These are phyloP conservation scores for Phytophthora fragariae DNA, from an alignment of 352 stramenopile species.

Conservation along the genomic window DNA sequence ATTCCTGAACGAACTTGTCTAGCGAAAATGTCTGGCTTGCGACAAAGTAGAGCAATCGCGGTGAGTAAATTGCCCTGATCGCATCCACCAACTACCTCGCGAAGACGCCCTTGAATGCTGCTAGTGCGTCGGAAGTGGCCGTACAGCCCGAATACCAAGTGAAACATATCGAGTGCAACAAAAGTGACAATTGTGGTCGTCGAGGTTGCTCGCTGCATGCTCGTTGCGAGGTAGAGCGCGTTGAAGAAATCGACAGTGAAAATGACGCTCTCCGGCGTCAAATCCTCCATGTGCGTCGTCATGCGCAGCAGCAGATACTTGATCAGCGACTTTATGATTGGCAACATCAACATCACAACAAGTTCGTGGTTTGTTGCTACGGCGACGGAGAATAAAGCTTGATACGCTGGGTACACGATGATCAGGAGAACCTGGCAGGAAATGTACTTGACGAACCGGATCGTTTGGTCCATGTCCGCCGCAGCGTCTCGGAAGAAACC, in stretches of 20 bases:
- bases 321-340: conserved; percentile 14
- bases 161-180: conserved; percentile 9
- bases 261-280: conserved; percentile 21
- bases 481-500: conserved; percentile 2
- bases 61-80: not conserved
- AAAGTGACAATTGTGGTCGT: conserved; percentile 5
- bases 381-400: conserved; percentile 6
- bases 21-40: not conserved
- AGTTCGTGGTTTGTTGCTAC: conserved; percentile 4
- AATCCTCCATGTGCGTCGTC: conserved; percentile 24
- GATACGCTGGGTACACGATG: conserved; percentile 13
- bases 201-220: conserved; percentile 17
- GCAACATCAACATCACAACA: conserved; percentile 10
- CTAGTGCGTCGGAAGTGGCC: not conserved
- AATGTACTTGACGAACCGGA: not conserved
- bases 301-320: conserved; percentile 15
- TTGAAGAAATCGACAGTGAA: conserved; percentile 29
- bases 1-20: not conserved
- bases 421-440: conserved; percentile 6
- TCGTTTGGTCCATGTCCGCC: not conserved
- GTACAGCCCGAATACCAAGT: conserved; percentile 6
- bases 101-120: not conserved
- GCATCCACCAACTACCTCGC: not conserved
- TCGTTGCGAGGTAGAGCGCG: conserved; percentile 19
- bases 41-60: conserved; percentile 3